A percentile compares a stretch with the other conserved stretches of the same genome.
Conservation (phyloP, 805 yeast species). For the Hanseniaspora lachancei region DNA sequence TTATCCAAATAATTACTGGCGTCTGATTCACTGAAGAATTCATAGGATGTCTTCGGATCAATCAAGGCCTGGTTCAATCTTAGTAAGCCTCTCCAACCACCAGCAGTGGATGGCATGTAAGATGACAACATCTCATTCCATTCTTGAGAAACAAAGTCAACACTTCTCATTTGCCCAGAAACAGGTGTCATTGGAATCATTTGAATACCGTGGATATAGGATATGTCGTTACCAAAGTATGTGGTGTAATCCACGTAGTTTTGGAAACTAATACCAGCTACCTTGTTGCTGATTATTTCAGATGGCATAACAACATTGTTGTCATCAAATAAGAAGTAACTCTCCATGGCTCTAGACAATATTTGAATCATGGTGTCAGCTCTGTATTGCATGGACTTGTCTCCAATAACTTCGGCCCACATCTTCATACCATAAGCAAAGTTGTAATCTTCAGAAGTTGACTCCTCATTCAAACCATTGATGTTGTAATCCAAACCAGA, state of each 20-base stretch:
- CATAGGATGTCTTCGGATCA: constrained; percentile 32
- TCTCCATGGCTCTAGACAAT: constrained; percentile 37
- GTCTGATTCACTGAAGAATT: constrained; percentile 29
- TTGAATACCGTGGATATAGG: constrained; percentile 66
- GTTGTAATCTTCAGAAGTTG: constrained; percentile 58
- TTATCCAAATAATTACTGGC: constrained; percentile 36
- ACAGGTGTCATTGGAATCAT: constrained; percentile 62
- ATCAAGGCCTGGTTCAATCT: constrained; percentile 31
- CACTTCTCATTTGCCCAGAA: constrained; percentile 42
- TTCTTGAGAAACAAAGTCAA: constrained; percentile 41
- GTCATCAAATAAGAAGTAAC: constrained; percentile 18
- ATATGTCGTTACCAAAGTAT: constrained; percentile 49
- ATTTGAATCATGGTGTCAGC: constrained; percentile 51
- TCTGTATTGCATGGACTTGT: constrained; percentile 39
- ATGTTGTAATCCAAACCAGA: constrained; percentile 48
- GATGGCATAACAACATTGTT: constrained; percentile 14
- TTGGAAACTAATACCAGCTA: constrained; percentile 62
- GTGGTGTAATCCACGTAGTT: constrained; percentile 63
- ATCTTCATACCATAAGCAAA: constrained; percentile 55
- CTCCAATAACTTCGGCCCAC: constrained; percentile 49
- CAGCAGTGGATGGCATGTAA: constrained; percentile 33
- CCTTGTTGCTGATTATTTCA: constrained; percentile 46
- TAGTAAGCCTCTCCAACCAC: constrained; percentile 52
- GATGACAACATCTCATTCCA: constrained; percentile 41
- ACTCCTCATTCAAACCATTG: constrained; percentile 63